Percentiles rank a stretch among this genome's conserved stretches.
These are phyloP conservation scores for Ustilago tritici DNA, from an alignment of 1,284 basidiomycete genomes.

Conservation along the genomic window DNA sequence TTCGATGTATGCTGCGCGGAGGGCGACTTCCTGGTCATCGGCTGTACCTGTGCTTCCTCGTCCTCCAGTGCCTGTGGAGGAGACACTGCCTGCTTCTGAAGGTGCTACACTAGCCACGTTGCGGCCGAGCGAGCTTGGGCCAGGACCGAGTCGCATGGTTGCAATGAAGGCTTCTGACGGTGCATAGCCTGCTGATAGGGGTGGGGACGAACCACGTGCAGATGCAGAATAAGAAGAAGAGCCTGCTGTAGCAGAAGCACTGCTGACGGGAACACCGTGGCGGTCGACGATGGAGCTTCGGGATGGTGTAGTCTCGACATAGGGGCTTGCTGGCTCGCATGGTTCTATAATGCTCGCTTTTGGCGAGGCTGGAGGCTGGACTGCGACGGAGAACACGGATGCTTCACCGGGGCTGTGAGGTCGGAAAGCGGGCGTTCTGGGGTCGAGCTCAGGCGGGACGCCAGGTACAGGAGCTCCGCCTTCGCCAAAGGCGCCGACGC, in stretches of 20 bases:
- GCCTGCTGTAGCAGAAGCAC: constrained; percentile 51
- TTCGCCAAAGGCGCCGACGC: constrained; percentile 53
- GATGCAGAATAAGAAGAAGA: constrained; percentile 37
- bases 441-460: constrained; percentile 67
- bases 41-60: constrained; percentile 42
- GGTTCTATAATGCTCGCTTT: constrained; percentile 50
- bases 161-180: constrained; percentile 36
- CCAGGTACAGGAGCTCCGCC: constrained; percentile 55
- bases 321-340: constrained; percentile 43
- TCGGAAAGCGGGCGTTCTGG: constrained; percentile 61
- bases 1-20: constrained; percentile 58
- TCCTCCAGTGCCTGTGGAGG: constrained; percentile 41
- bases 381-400: constrained; percentile 66
- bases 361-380: constrained; percentile 65
- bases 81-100: constrained; percentile 61
- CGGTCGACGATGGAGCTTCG: constrained; percentile 24
- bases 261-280: constrained; percentile 32
- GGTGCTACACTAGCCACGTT: constrained; percentile 54
- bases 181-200: constrained; percentile 30
- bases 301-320: constrained; percentile 32
- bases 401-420: constrained; percentile 63
- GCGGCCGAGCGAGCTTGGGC: constrained; percentile 46
- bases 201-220: constrained; percentile 29
- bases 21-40: constrained; percentile 55
- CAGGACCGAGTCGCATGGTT: constrained; percentile 33